phyloP scores from a whole-genome alignment of 2,329 filamentous ascomycete species.

The Botryotinia globosa region DNA sequence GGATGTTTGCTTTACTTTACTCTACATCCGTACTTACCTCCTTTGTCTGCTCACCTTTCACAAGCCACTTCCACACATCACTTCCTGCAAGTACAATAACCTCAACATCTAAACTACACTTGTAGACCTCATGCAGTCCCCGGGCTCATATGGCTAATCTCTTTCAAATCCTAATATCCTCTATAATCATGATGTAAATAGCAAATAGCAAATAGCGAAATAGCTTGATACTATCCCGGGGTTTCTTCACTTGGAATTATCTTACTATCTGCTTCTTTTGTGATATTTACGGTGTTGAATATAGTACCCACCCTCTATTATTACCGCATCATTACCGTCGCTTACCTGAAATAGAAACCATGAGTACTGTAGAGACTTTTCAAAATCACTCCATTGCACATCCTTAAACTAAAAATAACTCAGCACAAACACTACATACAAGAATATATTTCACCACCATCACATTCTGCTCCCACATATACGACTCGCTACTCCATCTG shows the following conservation, averaged over 20 bases:
- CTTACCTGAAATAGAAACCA: background rate
- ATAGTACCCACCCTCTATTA: rapidly evolving
- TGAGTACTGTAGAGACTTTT: no score
- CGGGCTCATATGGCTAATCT: background rate
- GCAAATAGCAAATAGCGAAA: background rate
- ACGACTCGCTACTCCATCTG: background rate
- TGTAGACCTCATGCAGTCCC: background rate
- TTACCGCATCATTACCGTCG: background rate
- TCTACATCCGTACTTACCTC: background rate
- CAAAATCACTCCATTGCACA: no score
- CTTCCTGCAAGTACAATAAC: background rate
- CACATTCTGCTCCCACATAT: background rate
- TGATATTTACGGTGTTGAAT: background rate
- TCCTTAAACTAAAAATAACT: background rate
- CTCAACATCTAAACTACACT: background rate
- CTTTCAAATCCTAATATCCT: background rate
- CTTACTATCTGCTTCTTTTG: background rate
- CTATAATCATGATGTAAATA: background rate
- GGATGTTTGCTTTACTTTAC: background rate
- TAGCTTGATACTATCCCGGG: background rate
- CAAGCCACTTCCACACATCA: background rate
- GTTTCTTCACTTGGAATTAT: background rate
- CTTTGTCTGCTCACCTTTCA: background rate
- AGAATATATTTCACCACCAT: background rate
- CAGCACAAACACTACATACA: background rate